A percentile compares a stretch with the other conserved stretches of the same genome.
phyloP scores from a whole-genome alignment of 306 rosid genomes.

The Gillenia trifoliata region DNA sequence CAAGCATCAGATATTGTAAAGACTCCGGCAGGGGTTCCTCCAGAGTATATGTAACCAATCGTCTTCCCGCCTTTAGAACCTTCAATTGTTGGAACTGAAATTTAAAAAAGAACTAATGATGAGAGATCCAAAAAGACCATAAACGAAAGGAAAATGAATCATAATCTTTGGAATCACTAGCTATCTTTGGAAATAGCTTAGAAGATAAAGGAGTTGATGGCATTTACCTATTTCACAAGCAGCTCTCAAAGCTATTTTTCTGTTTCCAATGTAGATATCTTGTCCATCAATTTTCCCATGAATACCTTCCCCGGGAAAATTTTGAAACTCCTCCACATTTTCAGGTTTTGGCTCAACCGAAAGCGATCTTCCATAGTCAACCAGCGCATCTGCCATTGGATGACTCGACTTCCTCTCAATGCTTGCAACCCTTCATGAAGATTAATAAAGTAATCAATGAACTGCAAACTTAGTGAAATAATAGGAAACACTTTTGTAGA shows the following conservation, averaged over 20 bases:
- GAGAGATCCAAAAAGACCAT: background rate
- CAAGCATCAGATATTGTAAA: slow-evolving; percentile 74
- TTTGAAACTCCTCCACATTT: slow-evolving; percentile 60
- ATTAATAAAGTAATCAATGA: too few relatives aligned
- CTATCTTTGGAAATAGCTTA: background rate
- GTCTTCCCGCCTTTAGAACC: slow-evolving; percentile 62
- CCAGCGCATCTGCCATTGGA: slow-evolving; percentile 84
- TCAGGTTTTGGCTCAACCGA: slow-evolving; percentile 72
- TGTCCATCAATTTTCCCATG: slow-evolving; percentile 62
- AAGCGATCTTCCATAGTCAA: slow-evolving; percentile 74
- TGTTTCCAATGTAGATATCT: slow-evolving; percentile 70
- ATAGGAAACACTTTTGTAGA: too few relatives aligned
- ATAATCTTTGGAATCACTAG: background rate
- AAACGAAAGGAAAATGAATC: background rate
- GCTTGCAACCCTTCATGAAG: slow-evolving; percentile 69
- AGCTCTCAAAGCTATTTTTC: slow-evolving; percentile 60
- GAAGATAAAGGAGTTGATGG: background rate
- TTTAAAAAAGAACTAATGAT: slow-evolving; percentile 8
- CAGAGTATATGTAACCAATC: slow-evolving; percentile 65
- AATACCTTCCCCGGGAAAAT: slow-evolving; percentile 90
- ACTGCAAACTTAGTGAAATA: background rate
- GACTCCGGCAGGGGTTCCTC: slow-evolving; percentile 45
- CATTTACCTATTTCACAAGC: slow-evolving; percentile 55
- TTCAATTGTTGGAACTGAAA: slow-evolving; percentile 50
- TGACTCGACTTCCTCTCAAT: slow-evolving; percentile 96